These are phyloP conservation scores for Draba incana DNA, from an alignment of 345 rosid species.

Conservation along the genomic window DNA sequence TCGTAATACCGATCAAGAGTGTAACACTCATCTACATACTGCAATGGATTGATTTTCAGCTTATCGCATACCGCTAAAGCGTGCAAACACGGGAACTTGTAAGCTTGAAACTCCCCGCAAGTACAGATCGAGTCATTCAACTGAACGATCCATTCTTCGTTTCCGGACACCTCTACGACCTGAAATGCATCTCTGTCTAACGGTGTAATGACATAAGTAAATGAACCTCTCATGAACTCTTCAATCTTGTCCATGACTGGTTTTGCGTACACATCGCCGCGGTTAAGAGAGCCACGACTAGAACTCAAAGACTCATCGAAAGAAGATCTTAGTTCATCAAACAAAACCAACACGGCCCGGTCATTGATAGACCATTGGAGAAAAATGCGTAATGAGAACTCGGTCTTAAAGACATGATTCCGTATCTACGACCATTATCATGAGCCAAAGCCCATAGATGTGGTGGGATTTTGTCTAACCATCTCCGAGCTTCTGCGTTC, in stretches of 20 bases:
- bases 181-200: not conserved
- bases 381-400: no score
- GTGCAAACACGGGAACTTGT: constrained; percentile 12
- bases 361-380: no score
- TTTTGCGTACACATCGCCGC: not conserved
- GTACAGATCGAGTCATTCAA: constrained; percentile 5
- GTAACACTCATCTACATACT: constrained; percentile 22
- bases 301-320: no score
- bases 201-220: not conserved
- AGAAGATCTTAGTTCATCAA: no score
- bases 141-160: not conserved
- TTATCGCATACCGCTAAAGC: not conserved
- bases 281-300: no score
- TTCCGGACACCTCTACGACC: not conserved
- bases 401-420: not conserved
- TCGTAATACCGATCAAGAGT: not conserved
- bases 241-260: not conserved
- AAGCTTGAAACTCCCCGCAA: not conserved
- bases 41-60: constrained; percentile 17
- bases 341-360: not conserved
- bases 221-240: not conserved
- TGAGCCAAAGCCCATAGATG: constrained; percentile 25
- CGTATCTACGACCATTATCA: constrained; percentile 19
- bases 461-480: constrained; percentile 1
- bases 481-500: constrained; percentile 13